Base-by-base conservation (phyloP, 2,329 filamentous ascomycete species). In the Biscogniauxia marginata region DNA sequence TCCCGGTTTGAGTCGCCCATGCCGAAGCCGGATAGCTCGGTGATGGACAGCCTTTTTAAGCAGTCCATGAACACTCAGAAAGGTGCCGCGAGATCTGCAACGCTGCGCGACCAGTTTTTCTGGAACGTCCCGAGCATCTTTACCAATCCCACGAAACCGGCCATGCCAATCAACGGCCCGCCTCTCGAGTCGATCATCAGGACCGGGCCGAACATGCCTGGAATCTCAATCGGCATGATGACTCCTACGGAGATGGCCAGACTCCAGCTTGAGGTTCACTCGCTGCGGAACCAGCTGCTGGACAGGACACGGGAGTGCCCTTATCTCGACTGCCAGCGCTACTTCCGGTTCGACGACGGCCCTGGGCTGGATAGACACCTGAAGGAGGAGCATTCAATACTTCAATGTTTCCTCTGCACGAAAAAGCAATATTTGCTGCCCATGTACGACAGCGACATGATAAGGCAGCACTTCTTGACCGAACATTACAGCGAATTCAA, bases 231-330 rank as follows among this genome's bases (percentile, higher is more conserved):
- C 21, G 71, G 67, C 1, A 65, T 78, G 16, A 62, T 78, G 53
- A 80, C 77, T 0, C 71, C 73, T 0, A 74, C 70, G 0, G 77
- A 80, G 58, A 68, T 75, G 50, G 69, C 65, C 2, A 62, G 67
- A 4, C 65, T 79, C 0, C 73, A 78, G 50, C 63, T 62, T 0
- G 65, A 73, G 50, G 65, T 74, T 13, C 70, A 72, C 48, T 60
- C 63, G 43, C 62, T 75, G 48, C 73, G 75, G 22, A 66, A 62
- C 43, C 60, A 74, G 39, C 59, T 71, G 1, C 63, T 78, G 2
- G 66, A 69, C 49, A 71, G 77, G 8, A 65, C 62, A 1, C 58
- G 65, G 20, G 64, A 63, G n/a, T 81, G 77, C 46, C 74, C 74
- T 0, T 77, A 74, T 46, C 34, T 61, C 3, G 67, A 64, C 22